These are phyloP conservation scores for Scleroderma citrinum DNA, from an alignment of 768 basidiomycete species.

Conservation along the genomic window DNA sequence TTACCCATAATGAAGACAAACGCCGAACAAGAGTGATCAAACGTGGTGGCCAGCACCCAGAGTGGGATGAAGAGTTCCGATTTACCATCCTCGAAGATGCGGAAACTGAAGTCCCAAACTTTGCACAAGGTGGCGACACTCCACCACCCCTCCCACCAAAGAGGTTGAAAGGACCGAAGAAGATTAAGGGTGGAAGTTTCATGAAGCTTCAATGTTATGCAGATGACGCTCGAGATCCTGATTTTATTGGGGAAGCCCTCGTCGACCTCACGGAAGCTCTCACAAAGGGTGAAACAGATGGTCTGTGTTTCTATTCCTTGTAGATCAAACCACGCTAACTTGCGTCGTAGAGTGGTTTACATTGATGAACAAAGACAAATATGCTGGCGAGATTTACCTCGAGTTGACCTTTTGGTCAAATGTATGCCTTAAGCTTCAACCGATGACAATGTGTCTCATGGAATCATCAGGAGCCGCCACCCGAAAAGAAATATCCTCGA, in stretches of 20 bases:
- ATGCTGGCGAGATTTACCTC: constrained; percentile 91
- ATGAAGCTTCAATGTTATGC: constrained; percentile 89
- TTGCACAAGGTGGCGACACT: constrained; percentile 35
- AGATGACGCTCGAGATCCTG: constrained; percentile 92
- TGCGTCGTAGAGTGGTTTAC: constrained; percentile 82
- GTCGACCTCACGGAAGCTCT: constrained; percentile 87
- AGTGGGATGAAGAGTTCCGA: constrained; percentile 98
- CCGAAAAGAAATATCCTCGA: constrained; percentile 56
- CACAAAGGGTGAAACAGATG: constrained; percentile 95
- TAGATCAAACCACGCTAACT: constrained; percentile 7
- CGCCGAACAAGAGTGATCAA: constrained; percentile 90
- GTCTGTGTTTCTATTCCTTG: constrained; percentile 40
- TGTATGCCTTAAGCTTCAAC: constrained; percentile 39
- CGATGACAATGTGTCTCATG: constrained; percentile 1
- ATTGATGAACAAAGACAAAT: constrained; percentile 84
- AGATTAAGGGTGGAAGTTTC: constrained; percentile 63
- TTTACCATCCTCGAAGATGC: constrained; percentile 83
- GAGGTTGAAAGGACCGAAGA: constrained; percentile 38
- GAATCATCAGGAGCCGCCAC: constrained; percentile 63
- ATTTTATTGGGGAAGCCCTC: constrained; percentile 86
- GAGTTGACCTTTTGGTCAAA: constrained; percentile 98
- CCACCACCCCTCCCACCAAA: constrained; percentile 73
- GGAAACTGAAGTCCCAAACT: constrained; percentile 45
- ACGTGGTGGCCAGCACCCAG: constrained; percentile 95
- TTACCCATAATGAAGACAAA: constrained; percentile 75